Evolutionary conservation across 192 early-diverging fungal genomes (phyloP), one percentile per base, ranked within the genome.

Genomic region (Chytriomyces hyalinus): DNA sequence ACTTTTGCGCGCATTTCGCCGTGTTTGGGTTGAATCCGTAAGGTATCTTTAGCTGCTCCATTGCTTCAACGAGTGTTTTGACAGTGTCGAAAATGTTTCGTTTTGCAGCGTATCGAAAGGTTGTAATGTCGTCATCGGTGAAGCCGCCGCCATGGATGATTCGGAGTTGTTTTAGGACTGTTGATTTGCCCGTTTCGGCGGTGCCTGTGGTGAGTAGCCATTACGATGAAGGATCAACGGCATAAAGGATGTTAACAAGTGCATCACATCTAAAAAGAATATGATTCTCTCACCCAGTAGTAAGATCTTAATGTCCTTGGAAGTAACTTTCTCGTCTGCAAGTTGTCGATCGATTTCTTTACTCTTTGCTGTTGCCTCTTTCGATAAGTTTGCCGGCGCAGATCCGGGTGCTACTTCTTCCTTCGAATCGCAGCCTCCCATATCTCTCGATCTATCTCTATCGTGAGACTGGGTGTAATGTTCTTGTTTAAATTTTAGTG

Each of bases 121-220:
- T 91, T 78, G 94, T 92, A 62, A 92, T 87, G 85, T 98, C 97
- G 44, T 95, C 93, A 44, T 86, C 81, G 53, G 91, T 92, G 85
- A 95, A 98, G 17, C 97, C 97, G 71, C 90, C 92, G 75, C 94
- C 97, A 81, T 98, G 96, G 75, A 98, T 97, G 65, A 98, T 88
- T 82, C 94, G 95, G 93, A 98, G 96, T 80, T 98, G 97, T 82
- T 98, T 98, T 65, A 98, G 85, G 79, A 98, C 95, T n/a, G 97
- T 98, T 57, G 92, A 93, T 85, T 98, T 98, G 63, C 97, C 97
- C 6, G 97, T 96, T 84, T 98, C 97, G 77, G 96, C 97, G 51
- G 97, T 94, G 77, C 93, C 94, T 93, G 78, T 71, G 9, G 51
- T 20, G 26, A 43, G 1, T 17, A 4, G 70, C 4, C 28, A 44